Percentiles rank a stretch among this genome's conserved stretches.
These are phyloP conservation scores for Avena atlantica DNA, from an alignment of 176 grass and related monocot genomes.

Conservation along the genomic window DNA sequence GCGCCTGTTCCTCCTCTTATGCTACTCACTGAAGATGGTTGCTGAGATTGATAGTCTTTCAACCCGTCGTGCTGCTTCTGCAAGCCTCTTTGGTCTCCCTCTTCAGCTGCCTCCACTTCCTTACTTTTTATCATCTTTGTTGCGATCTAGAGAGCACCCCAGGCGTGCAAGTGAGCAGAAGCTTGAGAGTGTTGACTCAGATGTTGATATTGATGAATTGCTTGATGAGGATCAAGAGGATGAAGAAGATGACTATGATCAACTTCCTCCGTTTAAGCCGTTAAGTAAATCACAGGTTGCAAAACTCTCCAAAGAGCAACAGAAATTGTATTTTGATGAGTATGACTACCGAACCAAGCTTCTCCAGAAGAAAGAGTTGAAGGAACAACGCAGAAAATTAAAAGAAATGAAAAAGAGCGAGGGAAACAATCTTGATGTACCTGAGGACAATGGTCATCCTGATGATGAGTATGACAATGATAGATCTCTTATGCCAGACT, in stretches of 20 bases:
- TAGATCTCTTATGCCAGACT: conserved; percentile 68
- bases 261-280: conserved; percentile 82
- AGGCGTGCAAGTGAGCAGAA: conserved; percentile 51
- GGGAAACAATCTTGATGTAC: conserved; percentile 29
- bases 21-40: conserved; percentile 81
- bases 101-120: conserved; percentile 63
- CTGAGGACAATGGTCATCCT: conserved; percentile 43
- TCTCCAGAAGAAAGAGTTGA: conserved; percentile 86
- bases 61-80: conserved; percentile 47
- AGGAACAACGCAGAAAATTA: conserved; percentile 61
- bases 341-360: conserved; percentile 84
- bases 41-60: conserved; percentile 72
- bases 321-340: conserved; percentile 80
- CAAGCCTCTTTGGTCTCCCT: conserved; percentile 54
- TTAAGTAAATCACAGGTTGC: conserved; percentile 86
- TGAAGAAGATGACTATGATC: conserved; percentile 73
- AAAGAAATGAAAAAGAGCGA: conserved; percentile 65
- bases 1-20: conserved; percentile 73
- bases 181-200: conserved; percentile 46
- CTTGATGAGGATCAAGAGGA: conserved; percentile 55
- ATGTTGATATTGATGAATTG: conserved; percentile 65
- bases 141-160: conserved; percentile 79
- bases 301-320: conserved; percentile 86
- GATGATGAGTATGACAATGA: conserved; percentile 52
- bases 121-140: conserved; percentile 78